Evolutionary conservation across 2,329 filamentous ascomycete species (phyloP).

Genomic region (Xylariaceae sp.): DNA sequence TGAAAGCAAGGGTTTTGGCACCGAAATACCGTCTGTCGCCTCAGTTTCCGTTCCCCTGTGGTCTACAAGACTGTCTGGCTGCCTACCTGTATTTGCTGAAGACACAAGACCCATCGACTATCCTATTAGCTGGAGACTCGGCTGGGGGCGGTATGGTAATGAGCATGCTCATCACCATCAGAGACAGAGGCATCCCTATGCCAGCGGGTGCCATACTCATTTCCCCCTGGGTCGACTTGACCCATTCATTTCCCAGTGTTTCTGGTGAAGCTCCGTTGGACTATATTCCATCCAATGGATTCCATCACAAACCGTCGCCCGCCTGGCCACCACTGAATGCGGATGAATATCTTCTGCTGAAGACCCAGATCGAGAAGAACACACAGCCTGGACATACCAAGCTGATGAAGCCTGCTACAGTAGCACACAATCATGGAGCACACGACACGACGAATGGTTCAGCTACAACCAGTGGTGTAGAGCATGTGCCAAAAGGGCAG

Average conservation of each 20-base stretch:
- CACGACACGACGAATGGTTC: slow-evolving; percentile 18
- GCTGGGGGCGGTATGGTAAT: slow-evolving; percentile 90
- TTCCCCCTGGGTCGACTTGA: slow-evolving; percentile 94
- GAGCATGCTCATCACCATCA: slow-evolving; percentile 72
- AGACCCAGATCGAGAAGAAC: slow-evolving; percentile 48
- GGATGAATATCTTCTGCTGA: slow-evolving; percentile 63
- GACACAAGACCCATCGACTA: slow-evolving; percentile 73
- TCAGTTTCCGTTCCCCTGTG: slow-evolving; percentile 94
- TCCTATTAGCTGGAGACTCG: slow-evolving; percentile 87
- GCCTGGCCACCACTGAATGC: slow-evolving; percentile 92
- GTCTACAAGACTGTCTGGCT: slow-evolving; percentile 83
- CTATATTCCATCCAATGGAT: slow-evolving; percentile 85
- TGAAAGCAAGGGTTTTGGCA: slow-evolving; percentile 86
- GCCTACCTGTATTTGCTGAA: slow-evolving; percentile 81
- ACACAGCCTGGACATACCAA: slow-evolving; percentile 30
- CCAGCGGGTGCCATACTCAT: slow-evolving; percentile 89
- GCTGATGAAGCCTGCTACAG: slow-evolving; percentile 36
- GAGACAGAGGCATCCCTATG: slow-evolving; percentile 78
- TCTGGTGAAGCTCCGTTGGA: slow-evolving; percentile 69
- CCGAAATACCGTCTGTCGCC: slow-evolving; percentile 84
- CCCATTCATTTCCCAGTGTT: slow-evolving; percentile 94
- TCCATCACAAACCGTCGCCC: slow-evolving; percentile 83
- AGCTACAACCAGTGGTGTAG: slow-evolving; percentile 10
- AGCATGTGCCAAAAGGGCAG: slow-evolving; percentile 12
- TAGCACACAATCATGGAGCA: slow-evolving; percentile 29